Percentiles rank a stretch among this genome's conserved stretches.
phyloP scores from a whole-genome alignment of 2,329 filamentous ascomycete genomes.

The Microdochium bolleyi region DNA sequence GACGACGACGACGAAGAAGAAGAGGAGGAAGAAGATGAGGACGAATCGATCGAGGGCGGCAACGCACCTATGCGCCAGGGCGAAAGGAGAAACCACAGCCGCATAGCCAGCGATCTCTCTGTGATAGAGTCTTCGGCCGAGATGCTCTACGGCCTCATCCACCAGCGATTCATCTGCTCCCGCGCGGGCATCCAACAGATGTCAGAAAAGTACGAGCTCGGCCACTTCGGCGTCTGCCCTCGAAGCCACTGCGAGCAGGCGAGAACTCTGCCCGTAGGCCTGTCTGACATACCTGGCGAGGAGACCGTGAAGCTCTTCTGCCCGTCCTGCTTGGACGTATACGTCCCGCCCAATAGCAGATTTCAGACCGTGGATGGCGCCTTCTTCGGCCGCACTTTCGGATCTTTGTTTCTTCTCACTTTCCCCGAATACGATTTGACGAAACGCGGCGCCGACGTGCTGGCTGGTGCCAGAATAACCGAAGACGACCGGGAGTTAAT shows the following conservation, averaged over 20 bases:
- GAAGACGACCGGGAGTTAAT: constrained; percentile 36
- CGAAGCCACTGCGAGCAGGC: constrained; percentile 86
- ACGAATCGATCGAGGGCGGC: constrained; percentile 59
- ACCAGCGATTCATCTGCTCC: constrained; percentile 97
- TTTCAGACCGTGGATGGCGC: constrained; percentile 97
- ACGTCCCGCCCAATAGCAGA: constrained; percentile 91
- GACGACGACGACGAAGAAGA: constrained; percentile 85
- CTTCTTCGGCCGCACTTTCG: constrained; percentile 97
- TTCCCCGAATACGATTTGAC: constrained; percentile 93
- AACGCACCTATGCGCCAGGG: constrained; percentile 39
- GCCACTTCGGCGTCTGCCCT: constrained; percentile 95
- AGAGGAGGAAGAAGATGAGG: constrained; percentile 63
- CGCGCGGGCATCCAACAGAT: constrained; percentile 96
- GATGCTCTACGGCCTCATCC: constrained; percentile 94
- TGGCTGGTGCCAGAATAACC: constrained; percentile 30
- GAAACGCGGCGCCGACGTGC: constrained; percentile 56
- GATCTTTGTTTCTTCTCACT: constrained; percentile 94
- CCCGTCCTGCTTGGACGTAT: constrained; percentile 92
- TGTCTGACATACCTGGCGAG: constrained; percentile 90
- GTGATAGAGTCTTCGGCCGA: constrained; percentile 98
- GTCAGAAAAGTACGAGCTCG: constrained; percentile 97
- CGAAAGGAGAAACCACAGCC: constrained; percentile 70
- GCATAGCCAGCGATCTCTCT: constrained; percentile 86
- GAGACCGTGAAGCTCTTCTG: constrained; percentile 99
- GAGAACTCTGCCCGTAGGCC: constrained; percentile 84